Evolutionary conservation across 176 grass and related monocot species (phyloP), one percentile per base, ranked within the genome.

Genomic region (Oryza coarctata): DNA sequence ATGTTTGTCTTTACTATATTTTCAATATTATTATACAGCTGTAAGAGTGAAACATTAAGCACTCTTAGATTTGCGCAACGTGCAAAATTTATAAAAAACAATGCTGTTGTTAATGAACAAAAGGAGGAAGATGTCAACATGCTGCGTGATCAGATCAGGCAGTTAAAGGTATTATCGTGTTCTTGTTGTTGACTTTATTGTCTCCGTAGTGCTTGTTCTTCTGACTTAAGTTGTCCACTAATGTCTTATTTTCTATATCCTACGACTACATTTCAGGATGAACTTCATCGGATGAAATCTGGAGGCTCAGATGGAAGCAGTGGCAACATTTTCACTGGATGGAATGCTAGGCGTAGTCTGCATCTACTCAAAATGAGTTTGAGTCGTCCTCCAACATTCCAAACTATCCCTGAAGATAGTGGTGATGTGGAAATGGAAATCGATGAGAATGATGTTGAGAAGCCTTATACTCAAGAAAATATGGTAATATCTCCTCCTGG

Each of bases 341-440:
- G 86, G 90, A 93, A 91, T 73, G 88, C 96, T 52, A 87, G 91
- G 76, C 93, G 85, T 58, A 99, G 93, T 82, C 78, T 99, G 76
- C 88, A 88, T 70, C 89, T 99, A 28, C 80, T 99, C 45, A 92
- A 89, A 87, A 95, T 95, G 93, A 99, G 96, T 85, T 78, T 99
- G 66, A 89, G 52, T 82, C 79, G 85, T 80, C 79, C 93, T 72
- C 80, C 84, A 68, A 80, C 86, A 68, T 91, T 99, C 63, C 87
- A 90, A 31, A 64, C 80, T 71, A 85, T 95, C 77, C 95, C 93
- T 84, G 96, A 99, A 84, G 96, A 99, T 32, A 93, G 76, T 30
- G 93, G 72, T 30, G 96, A 99, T 32, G 96, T 93, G 41, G 96
- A 99, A 84, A 99, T 99, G 96, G 96, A 99, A 81, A 95, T 99